phyloP scores from a whole-genome alignment of 1,284 basidiomycete species.

The Schizophyllum commune region DNA sequence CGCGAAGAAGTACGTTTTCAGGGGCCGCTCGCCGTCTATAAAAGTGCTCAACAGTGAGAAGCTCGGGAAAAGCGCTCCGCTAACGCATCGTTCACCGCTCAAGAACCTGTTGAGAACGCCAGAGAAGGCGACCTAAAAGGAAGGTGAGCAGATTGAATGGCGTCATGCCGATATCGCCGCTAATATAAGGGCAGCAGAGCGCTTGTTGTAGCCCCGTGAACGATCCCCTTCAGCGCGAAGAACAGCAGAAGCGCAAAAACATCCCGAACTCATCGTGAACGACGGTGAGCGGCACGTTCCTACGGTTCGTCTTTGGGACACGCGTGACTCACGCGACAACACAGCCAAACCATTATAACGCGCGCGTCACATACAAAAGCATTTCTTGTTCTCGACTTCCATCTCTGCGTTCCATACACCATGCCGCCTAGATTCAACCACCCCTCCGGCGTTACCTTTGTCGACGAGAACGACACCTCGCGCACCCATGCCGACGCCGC shows the following conservation, averaged over 20 bases:
- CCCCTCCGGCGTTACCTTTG: constrained; percentile 56
- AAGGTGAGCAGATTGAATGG: background rate
- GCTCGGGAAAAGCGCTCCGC: too few relatives aligned
- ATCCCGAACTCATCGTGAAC: background rate
- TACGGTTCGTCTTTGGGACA: background rate
- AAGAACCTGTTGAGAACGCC: background rate
- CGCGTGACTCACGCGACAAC: background rate
- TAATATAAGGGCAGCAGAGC: background rate
- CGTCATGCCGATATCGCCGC: background rate
- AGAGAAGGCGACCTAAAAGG: background rate
- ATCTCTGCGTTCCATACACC: background rate
- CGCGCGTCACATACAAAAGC: background rate
- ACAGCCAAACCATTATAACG: background rate
- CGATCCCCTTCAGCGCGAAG: background rate
- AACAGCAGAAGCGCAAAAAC: background rate
- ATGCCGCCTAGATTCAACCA: constrained; percentile 51
- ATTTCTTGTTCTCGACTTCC: background rate
- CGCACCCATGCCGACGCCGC: constrained; percentile 63
- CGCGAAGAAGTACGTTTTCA: background rate
- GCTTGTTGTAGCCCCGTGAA: background rate
- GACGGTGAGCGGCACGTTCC: background rate
- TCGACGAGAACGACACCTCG: constrained; percentile 50
- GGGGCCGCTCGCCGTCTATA: background rate
- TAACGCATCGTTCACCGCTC: too few relatives aligned
- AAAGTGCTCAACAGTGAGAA: background rate